Evolutionary conservation across 106 monocot species (phyloP), one percentile per base, ranked within the genome.

Genomic region (Allium fistulosum): DNA sequence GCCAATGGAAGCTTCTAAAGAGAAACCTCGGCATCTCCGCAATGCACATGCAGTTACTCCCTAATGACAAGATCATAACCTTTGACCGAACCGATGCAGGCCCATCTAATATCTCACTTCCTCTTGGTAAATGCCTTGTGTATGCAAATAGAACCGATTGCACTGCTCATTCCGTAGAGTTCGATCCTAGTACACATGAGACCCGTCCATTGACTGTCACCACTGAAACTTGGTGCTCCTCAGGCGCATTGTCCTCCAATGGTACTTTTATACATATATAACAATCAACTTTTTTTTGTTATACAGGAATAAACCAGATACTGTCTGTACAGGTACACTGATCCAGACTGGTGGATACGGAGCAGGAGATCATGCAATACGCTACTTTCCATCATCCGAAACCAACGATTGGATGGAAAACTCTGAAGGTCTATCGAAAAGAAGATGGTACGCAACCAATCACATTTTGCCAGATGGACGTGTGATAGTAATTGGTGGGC

Each of bases 161-260:
- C 74, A 67, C 65, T 12, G 69, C 82, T 10, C 86, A 86, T 22
- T 79, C 82, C 2, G 57, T 77, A 48, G 76, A 77, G 62, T 71
- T 74, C 62, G 75, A 86, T 61, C 14, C 72, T 48, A 37, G 56
- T 6, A 53, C 70, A 15, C 37, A 17, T 14, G 11, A 28, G 7
- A 15, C 72, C 14, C 73, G 82, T 1, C 82, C 86, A 1, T 72
- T 82, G 2, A 69, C 48, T 66, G 28, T 79, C 8, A 16, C 63
- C 48, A 87, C 87, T 10, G 83, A 87, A 49, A 80, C 83, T 17
- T 83, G 79, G 78, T 87, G 87, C 67, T 83, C 87, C 0, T 77
- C 87, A 6, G 83, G 83, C 4, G 77, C 68, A 3, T 57, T 87
- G 15, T 48, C 53, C n/a, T 15, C 80, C 11, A 69, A 83, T n/a